These are phyloP conservation scores for Cercospora sp. DNA, from an alignment of 2,329 filamentous ascomycete genomes.

Conservation along the genomic window DNA sequence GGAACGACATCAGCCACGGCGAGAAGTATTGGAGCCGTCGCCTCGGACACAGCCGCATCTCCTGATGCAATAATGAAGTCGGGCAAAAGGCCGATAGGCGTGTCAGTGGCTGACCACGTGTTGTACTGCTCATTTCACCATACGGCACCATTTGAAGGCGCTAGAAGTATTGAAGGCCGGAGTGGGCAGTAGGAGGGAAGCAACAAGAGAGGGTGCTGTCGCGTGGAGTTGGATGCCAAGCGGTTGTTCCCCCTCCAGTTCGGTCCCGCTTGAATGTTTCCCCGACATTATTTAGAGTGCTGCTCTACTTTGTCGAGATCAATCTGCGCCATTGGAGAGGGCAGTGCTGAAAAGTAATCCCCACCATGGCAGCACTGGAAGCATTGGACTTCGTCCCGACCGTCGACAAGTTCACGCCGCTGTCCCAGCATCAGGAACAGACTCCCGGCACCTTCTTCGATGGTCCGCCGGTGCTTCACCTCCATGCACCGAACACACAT, in stretches of 20 bases:
- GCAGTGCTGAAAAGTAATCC: not conserved
- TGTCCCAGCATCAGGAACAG: constrained; percentile 69
- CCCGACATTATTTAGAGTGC: no score
- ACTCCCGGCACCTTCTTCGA: constrained; percentile 73
- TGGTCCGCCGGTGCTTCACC: constrained; percentile 70
- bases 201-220: not conserved
- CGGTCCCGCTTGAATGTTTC: not conserved
- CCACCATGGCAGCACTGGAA: constrained; percentile 4
- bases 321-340: not conserved
- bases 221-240: not conserved
- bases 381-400: constrained; percentile 5
- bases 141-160: not conserved
- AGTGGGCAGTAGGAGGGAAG: no score
- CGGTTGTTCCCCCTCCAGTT: not conserved
- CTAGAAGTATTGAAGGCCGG: not conserved
- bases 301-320: not conserved
- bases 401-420: constrained; percentile 54
- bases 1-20: not conserved
- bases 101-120: not conserved
- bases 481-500: constrained; percentile 53
- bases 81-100: not conserved
- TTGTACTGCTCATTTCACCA: not conserved
- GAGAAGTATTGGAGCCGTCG: not conserved
- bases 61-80: not conserved
- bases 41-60: no score